These are phyloP conservation scores for Rhynchospora pubera DNA, from an alignment of 176 grass and related monocot species.

Conservation along the genomic window DNA sequence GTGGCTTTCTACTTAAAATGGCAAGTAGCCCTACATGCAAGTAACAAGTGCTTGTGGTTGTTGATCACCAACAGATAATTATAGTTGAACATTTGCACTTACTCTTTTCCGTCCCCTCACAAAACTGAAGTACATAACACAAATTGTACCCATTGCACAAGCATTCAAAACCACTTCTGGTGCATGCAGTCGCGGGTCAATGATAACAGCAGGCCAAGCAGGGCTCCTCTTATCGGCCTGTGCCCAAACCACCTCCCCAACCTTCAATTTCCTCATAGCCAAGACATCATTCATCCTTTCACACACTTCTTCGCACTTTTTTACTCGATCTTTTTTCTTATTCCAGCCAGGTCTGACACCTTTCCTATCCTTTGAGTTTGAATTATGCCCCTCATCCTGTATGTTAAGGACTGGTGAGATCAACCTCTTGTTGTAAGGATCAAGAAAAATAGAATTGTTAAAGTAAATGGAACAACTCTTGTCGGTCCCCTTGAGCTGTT, in stretches of 20 bases:
- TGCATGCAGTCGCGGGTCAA: slow-evolving; percentile 58
- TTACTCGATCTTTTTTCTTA: not conserved
- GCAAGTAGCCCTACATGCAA: not conserved
- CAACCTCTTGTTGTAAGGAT: slow-evolving; percentile 19
- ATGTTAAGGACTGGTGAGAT: slow-evolving; percentile 12
- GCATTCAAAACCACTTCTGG: slow-evolving; percentile 66
- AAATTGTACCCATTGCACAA: slow-evolving; percentile 53
- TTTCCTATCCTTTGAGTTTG: not conserved
- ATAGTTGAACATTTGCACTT: slow-evolving; percentile 3
- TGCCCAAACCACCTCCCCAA: slow-evolving; percentile 67
- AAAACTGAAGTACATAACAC: slow-evolving; percentile 85
- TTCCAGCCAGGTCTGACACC: not conserved
- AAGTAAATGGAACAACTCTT: slow-evolving; percentile 40
- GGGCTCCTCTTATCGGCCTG: slow-evolving; percentile 54
- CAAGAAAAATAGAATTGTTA: slow-evolving; percentile 27
- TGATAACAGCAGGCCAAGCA: slow-evolving; percentile 73
- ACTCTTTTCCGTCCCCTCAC: slow-evolving; percentile 38
- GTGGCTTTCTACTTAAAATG: not conserved
- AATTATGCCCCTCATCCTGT: slow-evolving; percentile 22
- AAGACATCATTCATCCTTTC: slow-evolving; percentile 43
- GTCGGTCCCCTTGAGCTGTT: slow-evolving; percentile 44
- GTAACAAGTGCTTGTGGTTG: not conserved
- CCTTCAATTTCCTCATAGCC: slow-evolving; percentile 53
- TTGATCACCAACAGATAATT: not conserved
- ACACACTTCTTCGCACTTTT: slow-evolving; percentile 26